Evolutionary conservation across 805 yeast species (phyloP), one percentile per base, ranked within the genome.

Genomic region (Lachancea fermentati): DNA sequence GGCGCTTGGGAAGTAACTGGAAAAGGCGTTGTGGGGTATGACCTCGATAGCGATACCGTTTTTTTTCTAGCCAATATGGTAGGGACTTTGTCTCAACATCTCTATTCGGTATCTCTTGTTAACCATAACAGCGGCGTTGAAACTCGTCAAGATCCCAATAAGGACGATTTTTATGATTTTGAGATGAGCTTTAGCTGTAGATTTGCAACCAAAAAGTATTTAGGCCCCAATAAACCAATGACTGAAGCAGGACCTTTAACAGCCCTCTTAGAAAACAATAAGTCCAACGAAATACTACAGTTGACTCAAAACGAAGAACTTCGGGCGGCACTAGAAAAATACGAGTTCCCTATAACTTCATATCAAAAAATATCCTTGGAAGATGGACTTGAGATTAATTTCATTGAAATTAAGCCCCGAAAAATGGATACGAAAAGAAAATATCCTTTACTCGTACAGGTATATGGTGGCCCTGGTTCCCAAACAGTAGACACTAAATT

Each of bases 391-490:
- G 51, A 49, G 5, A 54, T 79, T 5, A 75, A 79, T 52, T 69
- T 78, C 40, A 60, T 79, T 30, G 89, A 83, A 52, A 75, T 79
- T 6, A 65, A 72, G 32, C 95, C 95, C 0, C 69, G 71, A 0
- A 65, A 67, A 34, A 75, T 81, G 49, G 64, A 78, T 45, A 61
- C 71, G 2, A 48, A 48, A 1, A 60, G 58, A 30, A 69, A 72
- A 45, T 76, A 82, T 51, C 89, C 93, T 0, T 46, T 85, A 9
- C 58, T 85, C 32, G 86, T 83, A 2, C 72, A 75, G 42, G 79
- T 76, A 0, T 85, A 85, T 55, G 93, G 88, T 3, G 94, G 93
- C 0, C 95, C 95, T 1, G 94, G 93, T 0, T 78, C 85, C 3
- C 80, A 78, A 47, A 72, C 75, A 18, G 72, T 75, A 8, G 67